Conservation (phyloP, 169 alveolate species). For the Plasmodium vinckei region DNA sequence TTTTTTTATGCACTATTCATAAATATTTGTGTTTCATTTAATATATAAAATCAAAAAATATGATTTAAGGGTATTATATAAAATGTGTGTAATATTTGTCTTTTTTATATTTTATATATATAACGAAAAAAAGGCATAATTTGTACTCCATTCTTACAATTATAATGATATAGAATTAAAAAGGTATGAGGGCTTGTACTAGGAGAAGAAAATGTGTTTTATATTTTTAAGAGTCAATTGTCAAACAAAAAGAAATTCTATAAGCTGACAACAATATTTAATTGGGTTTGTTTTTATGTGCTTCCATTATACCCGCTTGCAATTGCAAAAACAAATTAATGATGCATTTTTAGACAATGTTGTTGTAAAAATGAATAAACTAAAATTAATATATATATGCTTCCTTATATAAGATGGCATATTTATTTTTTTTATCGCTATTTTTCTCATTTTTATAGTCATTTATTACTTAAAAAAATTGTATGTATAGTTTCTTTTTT, state of each 20-base stretch:
- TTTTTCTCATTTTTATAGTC: too few relatives aligned
- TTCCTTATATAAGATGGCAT: too few relatives aligned
- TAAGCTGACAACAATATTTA: not conserved
- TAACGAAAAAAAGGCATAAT: not conserved
- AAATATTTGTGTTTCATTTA: not conserved
- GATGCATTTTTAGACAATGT: too few relatives aligned
- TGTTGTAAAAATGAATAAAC: too few relatives aligned
- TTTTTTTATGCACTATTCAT: conserved; percentile 31
- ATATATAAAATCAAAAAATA: not conserved
- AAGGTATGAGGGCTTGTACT: conserved; percentile 2
- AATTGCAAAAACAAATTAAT: not conserved
- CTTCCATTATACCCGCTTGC: not conserved
- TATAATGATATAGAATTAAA: conserved; percentile 23
- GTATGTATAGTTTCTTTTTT: too few relatives aligned
- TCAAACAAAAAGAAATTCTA: conserved; percentile 24
- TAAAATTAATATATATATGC: too few relatives aligned
- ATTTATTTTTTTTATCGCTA: too few relatives aligned
- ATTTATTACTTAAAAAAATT: too few relatives aligned
- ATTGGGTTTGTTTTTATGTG: not conserved
- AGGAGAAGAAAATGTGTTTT: conserved; percentile 1
- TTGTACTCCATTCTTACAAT: not conserved
- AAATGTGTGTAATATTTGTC: conserved; percentile 11
- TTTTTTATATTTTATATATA: not conserved
- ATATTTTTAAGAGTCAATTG: not conserved
- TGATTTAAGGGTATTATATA: not conserved